A percentile compares a stretch with the other conserved stretches of the same genome.
Evolutionary conservation across 768 basidiomycete species (phyloP).

Genomic region (Boletus tomentosulus): DNA sequence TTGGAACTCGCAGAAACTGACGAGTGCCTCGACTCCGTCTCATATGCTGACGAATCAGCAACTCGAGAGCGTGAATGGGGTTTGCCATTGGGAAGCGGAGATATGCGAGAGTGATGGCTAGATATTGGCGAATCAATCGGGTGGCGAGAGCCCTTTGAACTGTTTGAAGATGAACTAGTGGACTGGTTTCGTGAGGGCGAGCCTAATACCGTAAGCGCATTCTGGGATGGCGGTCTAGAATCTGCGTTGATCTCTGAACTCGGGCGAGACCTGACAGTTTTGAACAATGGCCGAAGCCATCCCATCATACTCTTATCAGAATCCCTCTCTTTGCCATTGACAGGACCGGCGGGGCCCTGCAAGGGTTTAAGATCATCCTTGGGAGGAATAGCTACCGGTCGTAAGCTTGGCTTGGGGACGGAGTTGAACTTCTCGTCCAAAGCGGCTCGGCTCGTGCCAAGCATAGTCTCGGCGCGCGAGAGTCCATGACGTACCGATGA

Average conservation of each 20-base stretch:
- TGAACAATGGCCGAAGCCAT: slow-evolving; percentile 30
- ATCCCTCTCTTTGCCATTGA: slow-evolving; percentile 33
- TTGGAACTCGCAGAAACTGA: slow-evolving; percentile 16
- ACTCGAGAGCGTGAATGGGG: slow-evolving; percentile 1
- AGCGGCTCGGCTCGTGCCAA: slow-evolving; percentile 22
- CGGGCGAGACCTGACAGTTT: slow-evolving; percentile 19
- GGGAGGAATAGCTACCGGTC: slow-evolving; percentile 16
- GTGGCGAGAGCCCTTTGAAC: slow-evolving; percentile 25
- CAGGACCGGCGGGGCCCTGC: slow-evolving; percentile 27
- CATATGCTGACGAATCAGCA: slow-evolving; percentile 6
- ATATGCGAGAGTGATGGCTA: neutral
- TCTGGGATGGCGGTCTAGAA: slow-evolving; percentile 10
- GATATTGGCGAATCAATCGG: slow-evolving; percentile 16
- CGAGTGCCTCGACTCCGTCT: slow-evolving; percentile 20
- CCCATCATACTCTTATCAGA: slow-evolving; percentile 36
- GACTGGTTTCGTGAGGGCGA: slow-evolving; percentile 24
- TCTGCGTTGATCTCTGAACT: slow-evolving; percentile 17
- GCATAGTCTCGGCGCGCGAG: slow-evolving; percentile 15
- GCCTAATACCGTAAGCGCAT: slow-evolving; percentile 3
- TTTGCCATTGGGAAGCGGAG: slow-evolving; percentile 16
- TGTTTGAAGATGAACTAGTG: slow-evolving; percentile 18
- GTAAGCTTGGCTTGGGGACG: slow-evolving; percentile 4
- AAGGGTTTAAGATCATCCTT: slow-evolving; percentile 23
- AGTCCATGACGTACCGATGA: slow-evolving; percentile 10
- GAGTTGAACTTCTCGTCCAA: slow-evolving; percentile 23